Conservation (phyloP, 495 filamentous ascomycete species). For the Penicillium simplicissimum region DNA sequence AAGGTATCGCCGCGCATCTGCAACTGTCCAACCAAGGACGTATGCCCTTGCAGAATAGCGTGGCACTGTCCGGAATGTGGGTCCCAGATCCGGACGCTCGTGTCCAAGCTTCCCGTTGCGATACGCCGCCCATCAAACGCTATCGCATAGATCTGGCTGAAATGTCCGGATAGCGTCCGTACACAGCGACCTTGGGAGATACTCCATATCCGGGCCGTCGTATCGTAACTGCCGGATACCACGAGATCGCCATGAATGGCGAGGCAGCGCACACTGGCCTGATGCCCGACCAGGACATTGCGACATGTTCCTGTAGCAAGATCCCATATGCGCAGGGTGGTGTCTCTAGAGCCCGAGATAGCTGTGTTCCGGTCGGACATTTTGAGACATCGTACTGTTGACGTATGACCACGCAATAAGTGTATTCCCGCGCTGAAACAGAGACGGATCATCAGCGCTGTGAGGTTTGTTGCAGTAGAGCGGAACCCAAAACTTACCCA, state of each 20-base stretch:
- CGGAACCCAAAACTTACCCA: slow-evolving; percentile 61
- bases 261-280: slow-evolving; percentile 92
- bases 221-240: slow-evolving; percentile 96
- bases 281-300: slow-evolving; percentile 92
- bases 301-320: slow-evolving; percentile 80
- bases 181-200: slow-evolving; percentile 91
- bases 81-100: slow-evolving; percentile 96
- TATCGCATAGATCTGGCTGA: slow-evolving; percentile 98
- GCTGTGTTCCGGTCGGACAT: slow-evolving; percentile 93
- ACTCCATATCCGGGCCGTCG: slow-evolving; percentile 95
- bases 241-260: slow-evolving; percentile 95
- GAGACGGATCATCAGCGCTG: slow-evolving; percentile 7
- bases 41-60: slow-evolving; percentile 95
- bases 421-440: slow-evolving; percentile 65
- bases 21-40: slow-evolving; percentile 93
- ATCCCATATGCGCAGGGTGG: slow-evolving; percentile 94
- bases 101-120: slow-evolving; percentile 96
- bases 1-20: slow-evolving; percentile 93
- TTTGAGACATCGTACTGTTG: slow-evolving; percentile 94
- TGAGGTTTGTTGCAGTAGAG: not conserved
- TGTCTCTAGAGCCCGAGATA: slow-evolving; percentile 94
- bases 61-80: slow-evolving; percentile 82
- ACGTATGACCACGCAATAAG: slow-evolving; percentile 89
- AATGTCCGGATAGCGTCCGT: slow-evolving; percentile 88
- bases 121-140: slow-evolving; percentile 92